These are phyloP conservation scores for Cokeromyces recurvatus DNA, from an alignment of 371 early-diverging fungal genomes.

Conservation along the genomic window DNA sequence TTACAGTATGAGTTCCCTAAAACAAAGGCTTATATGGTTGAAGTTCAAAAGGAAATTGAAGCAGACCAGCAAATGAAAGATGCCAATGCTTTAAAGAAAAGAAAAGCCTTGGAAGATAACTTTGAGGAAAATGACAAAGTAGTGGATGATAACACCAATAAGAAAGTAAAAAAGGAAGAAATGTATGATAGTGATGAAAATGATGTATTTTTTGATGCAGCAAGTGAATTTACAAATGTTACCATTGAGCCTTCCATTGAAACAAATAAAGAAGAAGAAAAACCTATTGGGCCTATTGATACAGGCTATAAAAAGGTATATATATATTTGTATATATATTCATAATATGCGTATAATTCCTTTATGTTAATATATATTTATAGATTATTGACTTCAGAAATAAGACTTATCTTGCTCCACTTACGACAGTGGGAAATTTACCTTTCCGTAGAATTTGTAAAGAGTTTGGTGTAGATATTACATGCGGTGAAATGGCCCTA, in stretches of 20 bases:
- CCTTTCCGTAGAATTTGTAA: constrained; percentile 95
- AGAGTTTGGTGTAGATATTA: constrained; percentile 91
- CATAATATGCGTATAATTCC: background rate
- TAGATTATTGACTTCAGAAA: constrained; percentile 75
- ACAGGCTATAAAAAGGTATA: constrained; percentile 36
- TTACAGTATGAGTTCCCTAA: constrained; percentile 44
- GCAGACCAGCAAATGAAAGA: constrained; percentile 23
- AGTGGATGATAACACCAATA: background rate
- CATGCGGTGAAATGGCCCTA: constrained; percentile 97
- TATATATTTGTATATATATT: background rate
- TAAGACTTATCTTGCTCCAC: constrained; percentile 93
- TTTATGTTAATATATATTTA: too few species aligned
- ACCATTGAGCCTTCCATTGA: constrained; percentile 4
- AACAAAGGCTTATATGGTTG: constrained; percentile 35
- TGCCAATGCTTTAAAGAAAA: constrained; percentile 23
- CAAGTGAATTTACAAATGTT: constrained; percentile 16
- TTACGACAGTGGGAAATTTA: constrained; percentile 86
- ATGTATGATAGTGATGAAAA: constrained; percentile 10
- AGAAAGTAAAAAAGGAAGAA: constrained; percentile 2
- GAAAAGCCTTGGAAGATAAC: constrained; percentile 14
- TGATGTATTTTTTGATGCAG: constrained; percentile 22
- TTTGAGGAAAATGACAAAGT: background rate
- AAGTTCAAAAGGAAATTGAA: constrained; percentile 35
- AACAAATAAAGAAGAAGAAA: constrained; percentile 13
- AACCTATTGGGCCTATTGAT: constrained; percentile 44